Evolutionary conservation across 2,329 filamentous ascomycete species (phyloP), one percentile per base, ranked within the genome.

Genomic region (Mollisiaceae sp.): DNA sequence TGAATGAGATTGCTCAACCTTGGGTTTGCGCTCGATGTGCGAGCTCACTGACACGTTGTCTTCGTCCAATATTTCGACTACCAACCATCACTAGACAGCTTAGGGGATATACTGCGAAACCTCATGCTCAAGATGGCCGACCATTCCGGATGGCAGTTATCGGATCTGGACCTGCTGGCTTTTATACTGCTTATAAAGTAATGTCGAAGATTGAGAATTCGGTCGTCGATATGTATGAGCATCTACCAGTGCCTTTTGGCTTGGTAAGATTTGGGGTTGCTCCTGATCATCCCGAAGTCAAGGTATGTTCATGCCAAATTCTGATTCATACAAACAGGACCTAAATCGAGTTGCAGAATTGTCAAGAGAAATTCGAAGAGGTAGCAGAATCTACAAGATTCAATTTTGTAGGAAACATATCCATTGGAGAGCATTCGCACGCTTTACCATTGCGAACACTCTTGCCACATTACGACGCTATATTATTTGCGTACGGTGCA

Each of bases 211-310:
- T 95, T 43, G 83, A 88, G 24, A 82, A 89, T 75, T 89, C 90
- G 0, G 84, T 86, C 59, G 85, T 99, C 24, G 94, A 98, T 78
- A 98, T 99, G 94, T 99, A 97, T 76, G 95, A 99, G 79, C 88
- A 92, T 35, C 81, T 98, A 45, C 95, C 95, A 0, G 93, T 97
- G 4, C 95, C 95, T 0, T 99, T 92, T 76, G 95, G 95, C 0
- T 84, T 99, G 63, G 94, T 97, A 59, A 86, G 95, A 63, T 97
- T 95, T 75, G 95, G 95, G 9, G 95, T 99, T 65, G 96, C 95
- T n/a, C 95, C 95, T 5, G 95, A 99, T 77, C 95, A 99, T 79
- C 94, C 95, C 0, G 94, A 99, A 80, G 95, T 99, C 71, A 99
- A 99, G 87, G 93, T 95, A 65, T 47, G 22, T 62, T 56, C 9